A percentile compares a stretch with the other conserved stretches of the same genome.
These are phyloP conservation scores for Nannochloris sp. DNA, from an alignment of 139 green algal genomes.

Conservation along the genomic window DNA sequence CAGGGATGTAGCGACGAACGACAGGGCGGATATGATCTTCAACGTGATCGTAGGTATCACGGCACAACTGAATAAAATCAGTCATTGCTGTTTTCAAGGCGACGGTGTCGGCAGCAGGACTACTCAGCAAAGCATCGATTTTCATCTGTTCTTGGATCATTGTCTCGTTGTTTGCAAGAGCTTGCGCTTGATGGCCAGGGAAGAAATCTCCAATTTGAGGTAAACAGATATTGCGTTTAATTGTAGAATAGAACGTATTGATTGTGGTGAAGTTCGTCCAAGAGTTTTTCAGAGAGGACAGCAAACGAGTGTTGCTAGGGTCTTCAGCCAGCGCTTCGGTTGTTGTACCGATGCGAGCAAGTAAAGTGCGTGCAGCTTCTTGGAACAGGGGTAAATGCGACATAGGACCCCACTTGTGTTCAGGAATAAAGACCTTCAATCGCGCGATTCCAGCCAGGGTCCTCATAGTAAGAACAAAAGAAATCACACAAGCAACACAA, in stretches of 20 bases:
- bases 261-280: slow-evolving; percentile 16
- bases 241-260: slow-evolving; percentile 18
- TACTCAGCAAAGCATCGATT: not conserved
- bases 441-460: slow-evolving; percentile 26
- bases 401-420: slow-evolving; percentile 32
- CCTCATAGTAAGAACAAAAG: slow-evolving; percentile 12
- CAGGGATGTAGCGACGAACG: slow-evolving; percentile 31
- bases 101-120: not conserved
- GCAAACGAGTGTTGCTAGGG: slow-evolving; percentile 13
- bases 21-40: slow-evolving; percentile 38
- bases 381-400: slow-evolving; percentile 24
- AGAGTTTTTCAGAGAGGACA: not conserved
- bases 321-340: not conserved
- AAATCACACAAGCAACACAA: slow-evolving; percentile 12
- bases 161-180: slow-evolving; percentile 5
- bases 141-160: slow-evolving; percentile 8
- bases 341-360: not conserved
- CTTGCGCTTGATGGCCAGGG: slow-evolving; percentile 13
- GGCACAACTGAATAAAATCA: not conserved
- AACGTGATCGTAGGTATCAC: not conserved
- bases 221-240: slow-evolving; percentile 23
- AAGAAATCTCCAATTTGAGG: slow-evolving; percentile 23
- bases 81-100: not conserved
- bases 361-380: not conserved
- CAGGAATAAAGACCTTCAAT: slow-evolving; percentile 25